phyloP scores from a whole-genome alignment of 768 basidiomycete species.

The Neoboletus subvelutipes region DNA sequence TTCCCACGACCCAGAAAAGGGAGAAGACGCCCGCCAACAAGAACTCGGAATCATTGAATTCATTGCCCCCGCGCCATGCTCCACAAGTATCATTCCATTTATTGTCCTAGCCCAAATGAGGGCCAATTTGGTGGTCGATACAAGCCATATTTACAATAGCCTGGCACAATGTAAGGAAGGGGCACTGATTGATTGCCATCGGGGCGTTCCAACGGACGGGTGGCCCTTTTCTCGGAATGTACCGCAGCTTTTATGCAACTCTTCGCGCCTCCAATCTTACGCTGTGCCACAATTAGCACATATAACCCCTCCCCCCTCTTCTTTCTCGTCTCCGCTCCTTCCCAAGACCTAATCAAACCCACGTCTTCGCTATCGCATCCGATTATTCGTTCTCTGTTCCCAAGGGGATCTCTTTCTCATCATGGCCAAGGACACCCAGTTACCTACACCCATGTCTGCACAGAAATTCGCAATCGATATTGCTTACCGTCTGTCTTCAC shows the following conservation, averaged over 20 bases:
- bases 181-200: slow-evolving; percentile 17
- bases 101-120: slow-evolving; percentile 5
- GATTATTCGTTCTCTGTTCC: slow-evolving; percentile 17
- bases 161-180: slow-evolving; percentile 1
- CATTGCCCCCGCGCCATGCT: slow-evolving; percentile 7
- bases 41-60: slow-evolving; percentile 14
- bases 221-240: slow-evolving; percentile 32
- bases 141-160: slow-evolving; percentile 9
- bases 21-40: background rate
- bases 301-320: slow-evolving; percentile 19
- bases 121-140: slow-evolving; percentile 1
- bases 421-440: slow-evolving; percentile 14
- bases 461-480: slow-evolving; percentile 31
- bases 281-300: slow-evolving; percentile 31
- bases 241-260: slow-evolving; percentile 29
- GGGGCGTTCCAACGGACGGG: slow-evolving; percentile 8
- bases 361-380: background rate
- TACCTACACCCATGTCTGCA: slow-evolving; percentile 15
- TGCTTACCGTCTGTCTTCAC: slow-evolving; percentile 31
- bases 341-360: slow-evolving; percentile 6
- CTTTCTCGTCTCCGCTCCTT: slow-evolving; percentile 11
- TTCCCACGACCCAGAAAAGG: slow-evolving; percentile 13
- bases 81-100: slow-evolving; percentile 8
- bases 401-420: slow-evolving; percentile 16
- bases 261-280: slow-evolving; percentile 19